phyloP scores from a whole-genome alignment of 441 rosid genomes.

The Mallotus repandus region DNA sequence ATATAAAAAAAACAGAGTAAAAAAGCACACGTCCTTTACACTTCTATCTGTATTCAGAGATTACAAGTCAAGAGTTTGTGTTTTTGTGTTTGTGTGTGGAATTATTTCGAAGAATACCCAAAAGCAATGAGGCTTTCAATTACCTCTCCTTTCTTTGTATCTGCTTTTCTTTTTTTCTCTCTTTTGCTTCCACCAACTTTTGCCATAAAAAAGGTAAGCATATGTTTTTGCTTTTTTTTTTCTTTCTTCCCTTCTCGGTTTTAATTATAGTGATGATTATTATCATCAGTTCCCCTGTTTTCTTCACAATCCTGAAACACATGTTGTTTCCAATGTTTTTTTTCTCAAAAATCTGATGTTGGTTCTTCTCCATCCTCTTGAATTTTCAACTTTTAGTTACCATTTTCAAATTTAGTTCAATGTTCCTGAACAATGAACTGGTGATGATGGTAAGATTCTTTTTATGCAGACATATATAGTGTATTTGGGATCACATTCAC shows the following conservation, averaged over 20 bases:
- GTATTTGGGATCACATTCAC: slow-evolving; percentile 68
- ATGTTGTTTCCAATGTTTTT: neutral
- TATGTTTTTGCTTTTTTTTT: neutral
- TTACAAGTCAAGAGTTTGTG: too few species aligned
- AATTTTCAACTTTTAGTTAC: too few species aligned
- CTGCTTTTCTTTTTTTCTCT: slow-evolving; percentile 32
- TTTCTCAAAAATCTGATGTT: neutral
- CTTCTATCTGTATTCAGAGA: too few species aligned
- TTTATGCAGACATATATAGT: slow-evolving; percentile 55
- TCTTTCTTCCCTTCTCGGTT: neutral
- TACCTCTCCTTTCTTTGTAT: slow-evolving; percentile 26
- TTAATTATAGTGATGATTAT: neutral
- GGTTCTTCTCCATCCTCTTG: neutral
- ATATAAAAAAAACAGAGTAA: too few species aligned
- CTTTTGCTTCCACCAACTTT: slow-evolving; percentile 39
- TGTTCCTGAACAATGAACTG: too few species aligned
- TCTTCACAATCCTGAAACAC: neutral
- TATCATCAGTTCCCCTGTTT: neutral
- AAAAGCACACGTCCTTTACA: too few species aligned
- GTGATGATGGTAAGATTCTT: neutral
- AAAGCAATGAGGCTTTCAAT: slow-evolving; percentile 36
- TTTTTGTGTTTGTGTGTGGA: too few species aligned
- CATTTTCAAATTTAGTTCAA: too few species aligned
- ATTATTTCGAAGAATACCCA: neutral
- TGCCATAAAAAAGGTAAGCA: slow-evolving; percentile 49